Evolutionary conservation across 2,329 filamentous ascomycete species (phyloP), one percentile per base, ranked within the genome.

Genomic region (Diplodia seriata): DNA sequence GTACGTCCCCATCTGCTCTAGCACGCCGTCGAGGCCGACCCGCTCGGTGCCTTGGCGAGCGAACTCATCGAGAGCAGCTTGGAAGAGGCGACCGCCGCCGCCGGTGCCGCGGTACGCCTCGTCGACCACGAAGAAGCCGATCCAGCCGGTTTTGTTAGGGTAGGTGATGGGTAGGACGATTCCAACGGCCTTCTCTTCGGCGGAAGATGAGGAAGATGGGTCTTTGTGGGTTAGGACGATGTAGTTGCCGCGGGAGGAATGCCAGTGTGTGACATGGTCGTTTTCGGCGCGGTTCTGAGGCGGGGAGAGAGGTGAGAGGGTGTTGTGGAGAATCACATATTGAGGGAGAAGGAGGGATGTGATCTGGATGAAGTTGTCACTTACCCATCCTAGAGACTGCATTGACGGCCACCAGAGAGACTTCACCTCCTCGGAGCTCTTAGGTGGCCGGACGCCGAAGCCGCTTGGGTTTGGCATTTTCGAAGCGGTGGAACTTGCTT

Each of bases 91-190:
- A 2, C 78, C 79, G n/a, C 76, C 79, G n/a, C 76, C 70, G 2
- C 78, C 78, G 20, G 73, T 70, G 26, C 78, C 76, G 26, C 75
- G 74, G 61, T 73, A 70, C 1, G 70, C 62, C 1, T 70, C 72
- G 20, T 76, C 75, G 66, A 80, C 68, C 59, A 76, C 73, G 75
- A 80, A 80, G 72, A 76, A 77, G 18, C 75, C 77, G 1, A 80
- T 70, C 78, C 79, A 80, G n/a, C 74, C 78, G 1, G 77, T 79
- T 38, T 67, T 64, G 63, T 81, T 80, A 26, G 74, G 69, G 69
- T 76, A 79, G 26, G 73, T 71, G 43, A 78, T 72, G 2, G 75
- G 73, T 4, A 76, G 68, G 31, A 79, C 70, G 68, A 76, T 75
- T 23, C 78, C 79, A 68, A 76, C 70, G 0, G 76, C 72, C 18